Evolutionary conservation across 805 yeast species (phyloP), one percentile per base, ranked within the genome.

Genomic region (Saturnispora besseyi): DNA sequence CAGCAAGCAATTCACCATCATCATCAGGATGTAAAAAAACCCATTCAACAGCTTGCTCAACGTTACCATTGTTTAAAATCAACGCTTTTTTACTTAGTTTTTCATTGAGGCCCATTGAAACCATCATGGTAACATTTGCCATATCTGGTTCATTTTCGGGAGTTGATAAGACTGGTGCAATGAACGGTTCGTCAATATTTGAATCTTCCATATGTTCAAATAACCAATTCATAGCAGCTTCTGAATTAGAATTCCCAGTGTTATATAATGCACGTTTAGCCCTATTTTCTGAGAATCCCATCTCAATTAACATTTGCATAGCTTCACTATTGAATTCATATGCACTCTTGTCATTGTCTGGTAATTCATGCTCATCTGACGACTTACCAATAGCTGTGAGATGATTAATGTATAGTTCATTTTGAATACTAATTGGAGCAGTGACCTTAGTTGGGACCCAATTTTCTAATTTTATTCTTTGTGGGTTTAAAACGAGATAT

Each of bases 31-130:
- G 77, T 24, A 69, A 68, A 61, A 93, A 93, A 6, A 93, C 74
- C 98, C 98, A 93, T 52, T 89, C 96, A 4, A 89, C 84, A 4
- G 98, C 85, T 1, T 78, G 77, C 57, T 86, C 90, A 2, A 82
- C 69, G 59, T 84, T 84, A 28, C 78, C 77, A 6, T 69, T 66
- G 57, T 76, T 82, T 46, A 82, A 55, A 18, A 75, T 50, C 40
- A 93, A 68, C 0, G 97, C 96, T 56, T 87, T 87, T 45, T 66
- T 74, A n/a, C 93, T 82, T 50, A 87, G 70, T 45, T 76, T 71
- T 1, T 65, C 63, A 5, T 80, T 60, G 59, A 93, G 85, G 5
- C 99, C 99, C 98, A 93, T 91, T 6, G 73, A 72, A 11, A 66
- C 65, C 21, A 88, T 67, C 45, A 71, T 71, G 0, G 69, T 69